Evolutionary conservation across 495 filamentous ascomycete genomes (phyloP).

Genomic region (Mycothermus thermophilus): DNA sequence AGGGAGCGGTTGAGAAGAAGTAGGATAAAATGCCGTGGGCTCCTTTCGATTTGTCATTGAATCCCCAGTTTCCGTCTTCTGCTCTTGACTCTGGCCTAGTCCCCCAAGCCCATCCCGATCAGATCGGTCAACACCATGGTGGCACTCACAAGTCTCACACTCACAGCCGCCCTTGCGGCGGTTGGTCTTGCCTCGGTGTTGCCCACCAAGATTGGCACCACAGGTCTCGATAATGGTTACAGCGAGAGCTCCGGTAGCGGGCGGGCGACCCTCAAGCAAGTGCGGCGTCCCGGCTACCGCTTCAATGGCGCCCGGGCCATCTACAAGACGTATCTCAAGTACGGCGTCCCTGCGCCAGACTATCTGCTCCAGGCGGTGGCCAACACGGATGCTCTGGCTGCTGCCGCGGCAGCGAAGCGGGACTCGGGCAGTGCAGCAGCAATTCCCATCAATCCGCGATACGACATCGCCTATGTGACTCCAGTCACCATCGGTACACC

Average conservation of each 20-base stretch:
- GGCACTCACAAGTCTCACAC: conserved; percentile 9
- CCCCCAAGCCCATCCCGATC: no score
- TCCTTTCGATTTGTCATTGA: no score
- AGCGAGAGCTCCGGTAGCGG: conserved; percentile 2
- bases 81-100: no score
- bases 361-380: conserved; percentile 25
- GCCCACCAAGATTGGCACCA: conserved; percentile 18
- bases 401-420: conserved; percentile 11
- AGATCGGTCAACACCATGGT: conserved; percentile 9
- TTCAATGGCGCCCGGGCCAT: conserved; percentile 40
- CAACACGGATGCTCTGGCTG: conserved; percentile 12
- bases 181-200: conserved; percentile 15
- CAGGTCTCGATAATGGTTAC: conserved; percentile 4
- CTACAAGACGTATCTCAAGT: conserved; percentile 49
- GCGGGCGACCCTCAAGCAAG: conserved; percentile 36
- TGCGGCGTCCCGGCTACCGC: conserved; percentile 33
- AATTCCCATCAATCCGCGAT: conserved; percentile 35
- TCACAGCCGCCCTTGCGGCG: conserved; percentile 10
- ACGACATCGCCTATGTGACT: conserved; percentile 52
- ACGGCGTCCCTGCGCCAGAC: conserved; percentile 29
- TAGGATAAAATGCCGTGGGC: no score
- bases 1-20: background rate
- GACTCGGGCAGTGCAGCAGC: conserved; percentile 37
- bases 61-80: no score
- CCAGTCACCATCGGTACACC: conserved; percentile 51